Evolutionary conservation across 2,329 filamentous ascomycete species (phyloP), one percentile per base, ranked within the genome.

Genomic region (Fusarium anguioides): DNA sequence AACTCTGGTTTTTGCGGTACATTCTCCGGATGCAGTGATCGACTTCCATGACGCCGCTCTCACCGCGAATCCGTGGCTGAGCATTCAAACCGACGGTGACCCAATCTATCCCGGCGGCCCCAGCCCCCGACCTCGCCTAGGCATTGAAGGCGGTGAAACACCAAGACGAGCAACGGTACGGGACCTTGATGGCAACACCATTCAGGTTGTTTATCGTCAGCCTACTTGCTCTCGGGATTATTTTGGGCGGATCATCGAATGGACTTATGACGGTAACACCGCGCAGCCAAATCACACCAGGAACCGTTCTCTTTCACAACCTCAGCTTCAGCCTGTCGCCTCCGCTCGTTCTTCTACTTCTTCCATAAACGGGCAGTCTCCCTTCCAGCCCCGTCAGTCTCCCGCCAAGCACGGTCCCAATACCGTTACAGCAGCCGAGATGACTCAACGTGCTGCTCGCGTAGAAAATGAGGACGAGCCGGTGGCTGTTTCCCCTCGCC

Each of bases 181-280:
- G 61, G 93, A 97, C 77, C 85, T 92, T 53, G 93, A 97, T 80
- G 92, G 92, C 48, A 96, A 97, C 80, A 91, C 86, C 70, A 89
- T 97, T 75, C 92, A 96, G 75, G 91, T 92, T 27, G 87, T 94
- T 47, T 91, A 88, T 36, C 68, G 72, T 37, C 76, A 77, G 31
- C 68, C 67, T 58, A 56, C 57, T n/a, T 60, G 64, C 36, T 54
- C 68, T 36, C 64, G 67, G 42, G 79, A 81, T 48, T 70, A 84
- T 64, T 77, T 76, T 51, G 79, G 75, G 63, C 82, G 80, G 41
- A 81, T 85, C 55, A 73, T 86, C 26, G 75, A 81, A 61, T 86
- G 84, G 84, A 82, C 83, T 55, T 80, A 82, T 67, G 80, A 83
- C 74, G 77, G 81, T 42, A 78, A 78, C 48, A 64, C 68, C 64